These are phyloP conservation scores for Stachybotrys chartarum DNA, from an alignment of 2,329 filamentous ascomycete species.

Conservation along the genomic window DNA sequence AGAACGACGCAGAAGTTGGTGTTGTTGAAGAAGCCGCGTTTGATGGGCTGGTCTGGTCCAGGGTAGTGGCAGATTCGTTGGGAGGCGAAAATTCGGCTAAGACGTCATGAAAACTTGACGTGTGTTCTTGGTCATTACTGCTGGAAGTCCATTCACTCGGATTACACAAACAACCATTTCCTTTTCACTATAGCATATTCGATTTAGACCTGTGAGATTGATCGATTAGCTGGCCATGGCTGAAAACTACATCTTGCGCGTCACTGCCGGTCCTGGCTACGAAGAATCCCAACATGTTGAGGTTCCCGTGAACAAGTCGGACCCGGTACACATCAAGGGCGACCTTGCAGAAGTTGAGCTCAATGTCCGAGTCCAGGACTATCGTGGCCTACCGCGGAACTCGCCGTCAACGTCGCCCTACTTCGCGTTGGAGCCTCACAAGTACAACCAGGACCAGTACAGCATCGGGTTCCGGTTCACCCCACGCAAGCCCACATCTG, in stretches of 20 bases:
- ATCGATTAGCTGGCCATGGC: slow-evolving; percentile 34
- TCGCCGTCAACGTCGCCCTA: slow-evolving; percentile 69
- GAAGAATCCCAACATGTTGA: slow-evolving; percentile 62
- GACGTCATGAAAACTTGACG: too few relatives aligned
- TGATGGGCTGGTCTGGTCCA: too few relatives aligned
- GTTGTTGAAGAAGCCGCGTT: too few relatives aligned
- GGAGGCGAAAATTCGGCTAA: too few relatives aligned
- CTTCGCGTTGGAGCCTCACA: slow-evolving; percentile 65
- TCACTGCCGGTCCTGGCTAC: slow-evolving; percentile 76
- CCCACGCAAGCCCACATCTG: slow-evolving; percentile 44
- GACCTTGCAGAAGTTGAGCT: slow-evolving; percentile 59
- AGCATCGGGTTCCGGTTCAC: slow-evolving; percentile 74
- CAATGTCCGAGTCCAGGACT: slow-evolving; percentile 64
- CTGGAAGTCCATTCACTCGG: too few relatives aligned
- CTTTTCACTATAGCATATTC: not conserved
- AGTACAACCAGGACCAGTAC: slow-evolving; percentile 67
- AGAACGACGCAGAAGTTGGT: too few relatives aligned
- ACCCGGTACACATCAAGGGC: slow-evolving; percentile 55
- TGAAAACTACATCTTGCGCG: slow-evolving; percentile 69
- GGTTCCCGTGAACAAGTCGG: slow-evolving; percentile 67
- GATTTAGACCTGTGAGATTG: not conserved
- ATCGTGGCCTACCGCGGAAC: slow-evolving; percentile 60
- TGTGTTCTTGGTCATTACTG: too few relatives aligned
- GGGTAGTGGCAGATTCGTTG: too few relatives aligned
- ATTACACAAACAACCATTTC: too few relatives aligned